phyloP scores from a whole-genome alignment of 805 yeast species.

The Candida nonsorbophila region DNA sequence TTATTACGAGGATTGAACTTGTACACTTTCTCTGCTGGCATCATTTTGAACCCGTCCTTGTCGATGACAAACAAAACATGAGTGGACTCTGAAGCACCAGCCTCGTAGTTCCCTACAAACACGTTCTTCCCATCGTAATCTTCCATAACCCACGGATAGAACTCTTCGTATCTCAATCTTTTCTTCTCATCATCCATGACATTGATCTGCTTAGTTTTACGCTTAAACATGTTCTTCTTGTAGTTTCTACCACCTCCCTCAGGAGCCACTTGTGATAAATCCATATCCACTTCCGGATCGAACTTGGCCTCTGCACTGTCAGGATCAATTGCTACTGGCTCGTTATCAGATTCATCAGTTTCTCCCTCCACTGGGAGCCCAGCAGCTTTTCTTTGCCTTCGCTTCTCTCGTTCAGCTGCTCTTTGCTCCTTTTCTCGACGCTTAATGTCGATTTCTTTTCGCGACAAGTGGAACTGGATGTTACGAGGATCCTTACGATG shows the following conservation, averaged over 20 bases:
- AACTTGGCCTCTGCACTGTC: slow-evolving; percentile 8
- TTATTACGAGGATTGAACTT: slow-evolving; percentile 89
- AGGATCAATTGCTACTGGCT: slow-evolving; percentile 7
- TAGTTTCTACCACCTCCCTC: slow-evolving; percentile 82
- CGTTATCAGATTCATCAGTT: slow-evolving; percentile 13
- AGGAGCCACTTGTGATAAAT: slow-evolving; percentile 75
- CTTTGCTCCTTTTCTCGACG: slow-evolving; percentile 29
- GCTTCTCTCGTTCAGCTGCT: slow-evolving; percentile 15
- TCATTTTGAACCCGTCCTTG: slow-evolving; percentile 83
- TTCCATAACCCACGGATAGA: slow-evolving; percentile 97
- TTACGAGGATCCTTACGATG: slow-evolving; percentile 93
- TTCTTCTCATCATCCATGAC: slow-evolving; percentile 79
- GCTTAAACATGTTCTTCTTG: slow-evolving; percentile 53
- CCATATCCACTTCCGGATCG: slow-evolving; percentile 31
- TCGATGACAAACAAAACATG: slow-evolving; percentile 78
- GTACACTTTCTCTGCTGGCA: slow-evolving; percentile 93
- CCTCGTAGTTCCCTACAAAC: slow-evolving; percentile 95
- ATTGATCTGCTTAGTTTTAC: slow-evolving; percentile 80
- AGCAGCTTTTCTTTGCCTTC: slow-evolving; percentile 11
- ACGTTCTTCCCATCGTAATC: slow-evolving; percentile 93
- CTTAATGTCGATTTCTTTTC: slow-evolving; percentile 66
- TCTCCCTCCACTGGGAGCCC: slow-evolving; percentile 13
- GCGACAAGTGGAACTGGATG: slow-evolving; percentile 77
- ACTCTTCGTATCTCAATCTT: slow-evolving; percentile 87
- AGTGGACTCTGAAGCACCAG: slow-evolving; percentile 78